These are phyloP conservation scores for Boletus subcaerulescens DNA, from an alignment of 768 basidiomycete genomes.

Conservation along the genomic window DNA sequence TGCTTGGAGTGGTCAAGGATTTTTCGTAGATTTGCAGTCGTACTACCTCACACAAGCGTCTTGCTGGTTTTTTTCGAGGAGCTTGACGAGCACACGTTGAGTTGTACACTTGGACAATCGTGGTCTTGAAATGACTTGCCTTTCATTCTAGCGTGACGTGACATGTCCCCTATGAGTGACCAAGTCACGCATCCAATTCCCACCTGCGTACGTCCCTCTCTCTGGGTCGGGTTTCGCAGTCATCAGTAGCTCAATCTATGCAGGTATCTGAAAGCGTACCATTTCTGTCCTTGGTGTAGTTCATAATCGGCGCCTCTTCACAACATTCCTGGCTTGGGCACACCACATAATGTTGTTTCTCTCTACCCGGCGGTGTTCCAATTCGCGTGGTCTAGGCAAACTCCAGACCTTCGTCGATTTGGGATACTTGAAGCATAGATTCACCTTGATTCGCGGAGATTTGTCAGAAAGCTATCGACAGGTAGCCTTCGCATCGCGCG, in stretches of 20 bases:
- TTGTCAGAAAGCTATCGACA: neutral
- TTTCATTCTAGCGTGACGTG: constrained; percentile 26
- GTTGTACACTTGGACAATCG: constrained; percentile 22
- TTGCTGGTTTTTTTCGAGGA: constrained; percentile 19
- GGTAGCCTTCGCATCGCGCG: neutral
- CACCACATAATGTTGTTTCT: neutral
- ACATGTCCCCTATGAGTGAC: constrained; percentile 30
- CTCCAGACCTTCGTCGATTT: neutral
- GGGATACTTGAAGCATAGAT: neutral
- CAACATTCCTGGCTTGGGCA: neutral
- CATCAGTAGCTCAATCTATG: neutral
- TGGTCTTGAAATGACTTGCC: constrained; percentile 32
- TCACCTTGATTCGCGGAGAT: constrained; percentile 4
- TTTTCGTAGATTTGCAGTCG: constrained; percentile 15
- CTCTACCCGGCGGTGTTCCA: constrained; percentile 10
- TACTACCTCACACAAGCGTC: constrained; percentile 28
- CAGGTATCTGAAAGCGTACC: constrained; percentile 3
- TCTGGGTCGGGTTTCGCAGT: neutral
- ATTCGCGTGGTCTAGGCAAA: constrained; percentile 9
- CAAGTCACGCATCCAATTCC: constrained; percentile 18
- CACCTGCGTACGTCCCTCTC: constrained; percentile 4
- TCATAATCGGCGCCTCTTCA: neutral
- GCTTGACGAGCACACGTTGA: constrained; percentile 30
- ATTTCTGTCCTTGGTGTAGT: neutral
- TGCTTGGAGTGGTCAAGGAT: constrained; percentile 4